Percentiles rank a stretch among this genome's conserved stretches.
Conservation (phyloP, 352 stramenopile species). For the Pythium sukuiense region DNA sequence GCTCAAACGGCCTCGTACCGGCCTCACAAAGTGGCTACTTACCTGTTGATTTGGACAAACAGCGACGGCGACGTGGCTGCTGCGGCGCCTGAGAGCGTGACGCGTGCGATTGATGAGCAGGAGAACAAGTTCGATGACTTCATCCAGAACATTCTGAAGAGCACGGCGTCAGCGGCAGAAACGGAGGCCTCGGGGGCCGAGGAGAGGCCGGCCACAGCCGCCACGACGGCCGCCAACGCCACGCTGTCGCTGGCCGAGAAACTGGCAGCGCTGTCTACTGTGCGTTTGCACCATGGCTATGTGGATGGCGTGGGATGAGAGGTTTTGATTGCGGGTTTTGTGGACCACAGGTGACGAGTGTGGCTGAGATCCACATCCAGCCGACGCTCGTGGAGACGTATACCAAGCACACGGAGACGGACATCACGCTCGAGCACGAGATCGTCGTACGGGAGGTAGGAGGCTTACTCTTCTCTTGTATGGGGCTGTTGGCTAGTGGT, state of each 20-base stretch:
- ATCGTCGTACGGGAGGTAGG: constrained; percentile 52
- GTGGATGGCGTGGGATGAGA: not conserved
- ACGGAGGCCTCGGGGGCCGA: not conserved
- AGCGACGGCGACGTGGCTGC: constrained; percentile 51
- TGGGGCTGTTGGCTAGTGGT: too few species aligned
- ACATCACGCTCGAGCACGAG: constrained; percentile 82
- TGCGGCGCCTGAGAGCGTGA: constrained; percentile 42
- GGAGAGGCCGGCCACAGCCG: constrained; percentile 9
- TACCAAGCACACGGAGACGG: constrained; percentile 82
- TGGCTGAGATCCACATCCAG: constrained; percentile 82
- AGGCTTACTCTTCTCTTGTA: not conserved
- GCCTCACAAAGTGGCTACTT: not conserved
- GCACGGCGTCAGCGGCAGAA: constrained; percentile 21
- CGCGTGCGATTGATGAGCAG: constrained; percentile 60
- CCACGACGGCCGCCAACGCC: constrained; percentile 11
- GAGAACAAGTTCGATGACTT: constrained; percentile 71
- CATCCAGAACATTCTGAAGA: constrained; percentile 86
- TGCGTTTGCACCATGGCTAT: constrained; percentile 19
- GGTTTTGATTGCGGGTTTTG: not conserved
- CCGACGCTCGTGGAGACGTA: constrained; percentile 81
- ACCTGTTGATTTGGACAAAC: too few species aligned
- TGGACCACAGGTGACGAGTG: constrained; percentile 47
- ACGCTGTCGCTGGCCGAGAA: constrained; percentile 75
- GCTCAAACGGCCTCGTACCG: not conserved
- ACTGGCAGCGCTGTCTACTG: constrained; percentile 69